Evolutionary conservation across 495 filamentous ascomycete genomes (phyloP), one percentile per base, ranked within the genome.

Genomic region (Paragyromitra xinjiangensis): DNA sequence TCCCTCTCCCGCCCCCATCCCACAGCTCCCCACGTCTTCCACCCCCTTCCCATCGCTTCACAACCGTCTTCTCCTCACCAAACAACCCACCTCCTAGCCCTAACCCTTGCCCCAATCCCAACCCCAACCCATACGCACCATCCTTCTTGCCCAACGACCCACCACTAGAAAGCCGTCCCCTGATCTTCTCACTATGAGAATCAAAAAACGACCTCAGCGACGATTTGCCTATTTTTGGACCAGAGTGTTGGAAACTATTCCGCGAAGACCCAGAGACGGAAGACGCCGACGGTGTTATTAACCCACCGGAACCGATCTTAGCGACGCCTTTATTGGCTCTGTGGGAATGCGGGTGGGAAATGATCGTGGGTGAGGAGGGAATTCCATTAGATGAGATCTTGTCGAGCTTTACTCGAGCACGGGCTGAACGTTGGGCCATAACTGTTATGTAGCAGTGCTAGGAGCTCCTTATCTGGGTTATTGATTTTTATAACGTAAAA

Each of bases 391-490:
- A 19, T 37, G 75, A 69, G 44, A 82, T 82, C 61, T 82, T 82
- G 55, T 82, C 80, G 64, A 82, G 80, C 80, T 82, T 82, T 22
- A 69, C 71, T 58, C 80, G 80, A 22, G 80, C 80, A 48, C 80
- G 80, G 12, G 80, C 80, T 2, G 80, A 82, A 40, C 80, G 80
- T 53, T 82, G 80, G 5, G 80, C 80, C 80, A 82, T 82, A 37
- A 39, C 58, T 79, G 73, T 12, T 55, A 39, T 39, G 39, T 45
- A 72, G 69, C 29, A 55, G 34, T 34, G 22, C 55, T 42, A 14
- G 9, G 39, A 64, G 45, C 29, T n/a, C 45, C 14, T 58, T 59
- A 69, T 75, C 62, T 51, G 63, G 45, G 71, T 64, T 58, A 26
- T 48, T 48, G 22, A 70, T 64, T 39, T 39, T 40, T 73, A 77